Evolutionary conservation across 2,329 filamentous ascomycete species (phyloP).

Genomic region (Cordyceps militaris): DNA sequence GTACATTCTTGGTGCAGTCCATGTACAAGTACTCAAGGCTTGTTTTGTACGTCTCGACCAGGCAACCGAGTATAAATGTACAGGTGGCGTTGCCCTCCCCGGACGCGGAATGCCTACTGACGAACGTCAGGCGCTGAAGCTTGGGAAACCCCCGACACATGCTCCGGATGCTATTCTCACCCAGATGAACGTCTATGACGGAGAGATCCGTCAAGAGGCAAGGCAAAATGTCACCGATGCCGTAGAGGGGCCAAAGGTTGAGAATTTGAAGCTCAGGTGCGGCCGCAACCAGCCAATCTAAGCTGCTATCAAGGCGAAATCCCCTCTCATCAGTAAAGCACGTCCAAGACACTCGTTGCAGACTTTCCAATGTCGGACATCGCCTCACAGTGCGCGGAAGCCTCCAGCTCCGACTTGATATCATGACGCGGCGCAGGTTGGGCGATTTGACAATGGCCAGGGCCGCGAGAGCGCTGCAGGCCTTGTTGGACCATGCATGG

Average conservation of each 20-base stretch:
- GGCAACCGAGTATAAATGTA: background rate
- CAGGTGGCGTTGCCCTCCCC: background rate
- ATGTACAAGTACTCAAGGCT: background rate
- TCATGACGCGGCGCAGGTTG: background rate
- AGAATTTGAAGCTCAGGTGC: background rate
- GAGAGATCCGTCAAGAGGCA: background rate
- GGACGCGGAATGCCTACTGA: no score
- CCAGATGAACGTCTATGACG: background rate
- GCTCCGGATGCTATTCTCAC: background rate
- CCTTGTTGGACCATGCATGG: background rate
- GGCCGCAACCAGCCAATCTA: background rate
- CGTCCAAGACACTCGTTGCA: background rate
- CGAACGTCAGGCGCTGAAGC: background rate
- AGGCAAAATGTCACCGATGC: background rate
- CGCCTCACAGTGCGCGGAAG: background rate
- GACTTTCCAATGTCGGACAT: background rate
- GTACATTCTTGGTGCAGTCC: background rate
- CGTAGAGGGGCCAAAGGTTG: rapidly evolving
- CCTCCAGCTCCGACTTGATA: background rate
- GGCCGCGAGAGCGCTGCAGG: background rate
- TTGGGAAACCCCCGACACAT: background rate
- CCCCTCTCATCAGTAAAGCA: no score
- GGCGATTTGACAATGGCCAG: background rate
- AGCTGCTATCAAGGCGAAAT: background rate
- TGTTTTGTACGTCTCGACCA: background rate